phyloP scores from a whole-genome alignment of 306 rosid genomes.

The Fragaria nilgerrensis region DNA sequence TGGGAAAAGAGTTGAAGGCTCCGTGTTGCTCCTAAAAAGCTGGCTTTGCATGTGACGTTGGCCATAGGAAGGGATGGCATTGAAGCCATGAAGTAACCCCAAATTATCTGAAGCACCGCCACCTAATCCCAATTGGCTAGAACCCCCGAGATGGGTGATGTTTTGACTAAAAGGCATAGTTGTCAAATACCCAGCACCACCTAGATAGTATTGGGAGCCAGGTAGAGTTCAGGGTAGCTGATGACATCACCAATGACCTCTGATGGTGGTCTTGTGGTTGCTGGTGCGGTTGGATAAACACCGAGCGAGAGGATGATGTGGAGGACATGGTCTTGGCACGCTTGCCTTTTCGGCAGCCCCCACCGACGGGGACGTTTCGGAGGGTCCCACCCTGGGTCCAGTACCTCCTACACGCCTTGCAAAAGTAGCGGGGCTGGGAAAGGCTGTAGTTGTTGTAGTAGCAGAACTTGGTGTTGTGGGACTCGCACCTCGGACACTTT shows the following conservation, averaged over 20 bases:
- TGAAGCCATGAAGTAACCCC: slow-evolving; percentile 44
- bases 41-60: slow-evolving; percentile 21
- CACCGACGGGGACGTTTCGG: slow-evolving; percentile 65
- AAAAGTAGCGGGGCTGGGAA: slow-evolving; percentile 58
- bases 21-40: slow-evolving; percentile 25
- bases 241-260: slow-evolving; percentile 1
- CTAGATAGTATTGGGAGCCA: slow-evolving; percentile 26
- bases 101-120: slow-evolving; percentile 37
- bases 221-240: neutral
- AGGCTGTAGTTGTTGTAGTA: slow-evolving; percentile 66
- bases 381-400: slow-evolving; percentile 73
- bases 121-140: neutral
- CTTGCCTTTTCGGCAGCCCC: slow-evolving; percentile 52
- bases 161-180: slow-evolving; percentile 40
- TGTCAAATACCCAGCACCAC: slow-evolving; percentile 34
- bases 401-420: slow-evolving; percentile 58
- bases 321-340: slow-evolving; percentile 24
- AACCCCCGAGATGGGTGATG: slow-evolving; percentile 18
- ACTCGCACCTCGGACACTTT: slow-evolving; percentile 59
- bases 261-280: neutral
- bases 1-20: slow-evolving; percentile 9
- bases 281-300: neutral
- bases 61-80: slow-evolving; percentile 18
- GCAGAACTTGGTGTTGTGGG: slow-evolving; percentile 63
- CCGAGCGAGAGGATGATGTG: slow-evolving; percentile 1